Conservation (phyloP, 129 eudicot species). For the Flaveria brownii region DNA sequence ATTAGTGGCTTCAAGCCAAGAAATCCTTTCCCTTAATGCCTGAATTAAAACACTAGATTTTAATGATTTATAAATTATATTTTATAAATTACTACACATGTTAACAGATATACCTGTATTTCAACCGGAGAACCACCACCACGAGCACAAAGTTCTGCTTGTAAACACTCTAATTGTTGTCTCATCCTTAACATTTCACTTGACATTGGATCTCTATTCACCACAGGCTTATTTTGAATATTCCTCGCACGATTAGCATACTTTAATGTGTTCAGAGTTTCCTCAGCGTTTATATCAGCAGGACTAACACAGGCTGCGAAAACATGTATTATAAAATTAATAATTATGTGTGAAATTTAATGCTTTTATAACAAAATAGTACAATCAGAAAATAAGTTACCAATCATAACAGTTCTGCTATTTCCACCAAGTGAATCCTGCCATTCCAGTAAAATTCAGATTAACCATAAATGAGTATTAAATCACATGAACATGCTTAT, state of each 20-base stretch:
- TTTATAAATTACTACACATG: background rate
- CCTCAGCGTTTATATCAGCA: slow-evolving; percentile 99
- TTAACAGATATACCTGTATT: slow-evolving; percentile 59
- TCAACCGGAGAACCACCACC: slow-evolving; percentile 87
- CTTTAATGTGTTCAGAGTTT: slow-evolving; percentile 95
- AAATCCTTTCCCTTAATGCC: slow-evolving; percentile 75
- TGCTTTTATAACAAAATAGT: background rate
- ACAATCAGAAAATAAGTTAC: slow-evolving; percentile 39
- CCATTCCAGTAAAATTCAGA: slow-evolving; percentile 22
- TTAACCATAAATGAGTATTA: slow-evolving; percentile 3
- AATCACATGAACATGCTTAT: background rate
- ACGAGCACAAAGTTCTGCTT: slow-evolving; percentile 98
- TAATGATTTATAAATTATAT: background rate
- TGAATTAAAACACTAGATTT: slow-evolving; percentile 23
- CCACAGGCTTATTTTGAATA: slow-evolving; percentile 97
- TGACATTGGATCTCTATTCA: slow-evolving; percentile 93
- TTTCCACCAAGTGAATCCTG: slow-evolving; percentile 99
- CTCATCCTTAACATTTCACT: slow-evolving; percentile 97
- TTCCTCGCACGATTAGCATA: slow-evolving; percentile 99
- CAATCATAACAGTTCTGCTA: slow-evolving; percentile 99
- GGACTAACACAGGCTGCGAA: slow-evolving; percentile 96
- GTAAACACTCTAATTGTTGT: slow-evolving; percentile 90
- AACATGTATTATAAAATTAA: background rate
- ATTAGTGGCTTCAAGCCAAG: slow-evolving; percentile 94
- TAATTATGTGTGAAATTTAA: background rate